Conservation (phyloP, 805 yeast genomes). For the Debaryomyces tyrocola region DNA sequence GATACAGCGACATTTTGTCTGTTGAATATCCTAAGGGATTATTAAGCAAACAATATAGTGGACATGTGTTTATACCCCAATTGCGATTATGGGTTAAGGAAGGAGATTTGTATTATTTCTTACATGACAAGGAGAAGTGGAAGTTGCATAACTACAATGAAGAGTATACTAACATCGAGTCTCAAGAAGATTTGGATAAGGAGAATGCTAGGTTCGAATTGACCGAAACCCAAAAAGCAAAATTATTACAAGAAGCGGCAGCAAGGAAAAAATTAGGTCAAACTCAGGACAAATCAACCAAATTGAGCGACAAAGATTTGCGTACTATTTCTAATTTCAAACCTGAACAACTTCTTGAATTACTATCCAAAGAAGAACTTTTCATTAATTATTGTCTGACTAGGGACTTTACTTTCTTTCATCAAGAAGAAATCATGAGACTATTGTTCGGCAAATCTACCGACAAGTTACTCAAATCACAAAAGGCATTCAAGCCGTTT, state of each 20-base stretch:
- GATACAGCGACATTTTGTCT: conserved; percentile 19
- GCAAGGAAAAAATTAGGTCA: conserved; percentile 2
- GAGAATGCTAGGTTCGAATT: conserved; percentile 7
- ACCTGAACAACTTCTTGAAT: conserved; percentile 18
- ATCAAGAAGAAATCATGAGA: conserved; percentile 26
- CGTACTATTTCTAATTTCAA: conserved; percentile 8
- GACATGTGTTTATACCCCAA: conserved; percentile 23
- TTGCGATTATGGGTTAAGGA: conserved; percentile 23
- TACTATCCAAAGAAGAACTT: conserved; percentile 26
- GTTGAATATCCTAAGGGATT: conserved; percentile 21
- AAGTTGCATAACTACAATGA: conserved; percentile 12
- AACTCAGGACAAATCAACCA: background rate
- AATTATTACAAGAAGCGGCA: conserved; percentile 4
- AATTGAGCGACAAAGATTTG: conserved; percentile 9
- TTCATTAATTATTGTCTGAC: conserved; percentile 23
- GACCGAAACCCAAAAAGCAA: conserved; percentile 12
- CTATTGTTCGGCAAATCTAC: conserved; percentile 17
- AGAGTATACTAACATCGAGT: conserved; percentile 1
- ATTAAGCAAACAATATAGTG: conserved; percentile 26
- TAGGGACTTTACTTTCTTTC: conserved; percentile 25
- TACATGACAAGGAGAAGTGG: conserved; percentile 23
- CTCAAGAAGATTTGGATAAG: background rate
- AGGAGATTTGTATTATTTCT: conserved; percentile 4
- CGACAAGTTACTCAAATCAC: conserved; percentile 5
- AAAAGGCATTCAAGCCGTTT: background rate